A percentile compares a stretch with the other conserved stretches of the same genome.
phyloP scores from a whole-genome alignment of 2,329 filamentous ascomycete species.

The Monosporascus sp. region DNA sequence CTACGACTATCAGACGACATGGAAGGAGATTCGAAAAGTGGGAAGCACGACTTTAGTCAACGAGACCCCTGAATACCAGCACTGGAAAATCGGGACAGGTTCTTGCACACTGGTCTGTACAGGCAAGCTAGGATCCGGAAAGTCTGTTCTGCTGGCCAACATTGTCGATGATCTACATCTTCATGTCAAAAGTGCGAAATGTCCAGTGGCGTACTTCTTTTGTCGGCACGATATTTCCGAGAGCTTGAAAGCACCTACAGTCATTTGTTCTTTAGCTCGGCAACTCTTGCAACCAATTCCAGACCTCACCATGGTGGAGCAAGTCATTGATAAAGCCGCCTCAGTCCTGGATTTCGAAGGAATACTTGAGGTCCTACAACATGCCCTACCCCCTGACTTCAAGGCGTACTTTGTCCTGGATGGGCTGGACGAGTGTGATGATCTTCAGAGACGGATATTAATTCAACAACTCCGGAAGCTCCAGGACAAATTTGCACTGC shows the following conservation, averaged over 20 bases:
- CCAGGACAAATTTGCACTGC: background rate
- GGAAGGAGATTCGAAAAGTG: conserved; percentile 36
- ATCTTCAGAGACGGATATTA: background rate
- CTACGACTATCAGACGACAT: conserved; percentile 33
- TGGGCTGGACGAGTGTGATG: conserved; percentile 3
- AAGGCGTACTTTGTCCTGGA: conserved; percentile 4
- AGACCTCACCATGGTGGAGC: background rate
- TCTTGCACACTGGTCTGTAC: conserved; percentile 26
- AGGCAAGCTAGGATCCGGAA: conserved; percentile 39
- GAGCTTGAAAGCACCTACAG: conserved; percentile 1
- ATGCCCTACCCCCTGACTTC: background rate
- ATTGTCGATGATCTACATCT: conserved; percentile 34
- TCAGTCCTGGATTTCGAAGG: background rate
- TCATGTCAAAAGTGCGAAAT: conserved; percentile 14
- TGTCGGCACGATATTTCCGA: conserved; percentile 10
- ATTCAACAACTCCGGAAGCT: conserved; percentile 1
- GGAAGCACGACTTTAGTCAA: conserved; percentile 29
- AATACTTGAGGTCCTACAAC: background rate
- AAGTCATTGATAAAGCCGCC: background rate
- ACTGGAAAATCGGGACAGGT: background rate
- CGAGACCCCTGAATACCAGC: background rate
- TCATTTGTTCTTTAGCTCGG: conserved; percentile 8
- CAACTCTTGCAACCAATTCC: conserved; percentile 5
- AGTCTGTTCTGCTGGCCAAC: conserved; percentile 40
- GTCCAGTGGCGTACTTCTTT: conserved; percentile 28